A percentile compares a stretch with the other conserved stretches of the same genome.
phyloP scores from a whole-genome alignment of 495 filamentous ascomycete genomes.

The Lichina pygmaea region DNA sequence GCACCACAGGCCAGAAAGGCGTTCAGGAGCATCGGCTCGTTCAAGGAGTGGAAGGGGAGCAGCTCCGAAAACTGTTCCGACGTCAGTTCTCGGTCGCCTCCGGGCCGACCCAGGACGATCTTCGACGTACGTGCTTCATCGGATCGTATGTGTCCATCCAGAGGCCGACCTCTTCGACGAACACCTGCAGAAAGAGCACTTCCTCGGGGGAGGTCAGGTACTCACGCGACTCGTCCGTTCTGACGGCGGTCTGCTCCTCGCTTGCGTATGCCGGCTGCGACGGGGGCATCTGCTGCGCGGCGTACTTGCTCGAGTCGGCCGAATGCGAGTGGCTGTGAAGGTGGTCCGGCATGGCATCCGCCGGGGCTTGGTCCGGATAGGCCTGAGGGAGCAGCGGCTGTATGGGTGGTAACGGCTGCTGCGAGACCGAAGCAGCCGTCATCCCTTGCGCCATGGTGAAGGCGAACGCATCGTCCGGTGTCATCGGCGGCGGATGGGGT shows the following conservation, averaged over 20 bases:
- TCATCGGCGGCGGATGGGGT: neutral
- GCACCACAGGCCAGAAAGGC: slow-evolving; percentile 78
- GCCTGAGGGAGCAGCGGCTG: slow-evolving; percentile 13
- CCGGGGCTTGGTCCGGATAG: slow-evolving; percentile 10
- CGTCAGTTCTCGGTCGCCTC: neutral
- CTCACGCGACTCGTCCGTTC: slow-evolving; percentile 18
- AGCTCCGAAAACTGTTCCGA: slow-evolving; percentile 42
- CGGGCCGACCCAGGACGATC: neutral
- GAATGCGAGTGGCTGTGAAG: slow-evolving; percentile 11
- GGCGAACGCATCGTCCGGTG: slow-evolving; percentile 15
- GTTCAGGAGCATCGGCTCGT: slow-evolving; percentile 75
- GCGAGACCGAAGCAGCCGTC: slow-evolving; percentile 9
- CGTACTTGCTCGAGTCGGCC: slow-evolving; percentile 11
- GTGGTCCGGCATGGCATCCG: slow-evolving; percentile 7
- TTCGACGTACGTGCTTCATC: slow-evolving; percentile 42
- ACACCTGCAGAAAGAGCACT: slow-evolving; percentile 64
- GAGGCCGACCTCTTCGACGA: slow-evolving; percentile 67
- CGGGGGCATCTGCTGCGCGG: slow-evolving; percentile 1
- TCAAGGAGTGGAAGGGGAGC: slow-evolving; percentile 54
- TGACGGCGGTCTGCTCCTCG: slow-evolving; percentile 19
- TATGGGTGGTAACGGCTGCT: slow-evolving; percentile 16
- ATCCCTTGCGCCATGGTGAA: slow-evolving; percentile 10
- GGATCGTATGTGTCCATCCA: slow-evolving; percentile 91
- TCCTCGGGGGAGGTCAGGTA: slow-evolving; percentile 50
- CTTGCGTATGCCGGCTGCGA: slow-evolving; percentile 12